Conservation (phyloP, 83 land plant genomes). For the Picea mariana region DNA sequence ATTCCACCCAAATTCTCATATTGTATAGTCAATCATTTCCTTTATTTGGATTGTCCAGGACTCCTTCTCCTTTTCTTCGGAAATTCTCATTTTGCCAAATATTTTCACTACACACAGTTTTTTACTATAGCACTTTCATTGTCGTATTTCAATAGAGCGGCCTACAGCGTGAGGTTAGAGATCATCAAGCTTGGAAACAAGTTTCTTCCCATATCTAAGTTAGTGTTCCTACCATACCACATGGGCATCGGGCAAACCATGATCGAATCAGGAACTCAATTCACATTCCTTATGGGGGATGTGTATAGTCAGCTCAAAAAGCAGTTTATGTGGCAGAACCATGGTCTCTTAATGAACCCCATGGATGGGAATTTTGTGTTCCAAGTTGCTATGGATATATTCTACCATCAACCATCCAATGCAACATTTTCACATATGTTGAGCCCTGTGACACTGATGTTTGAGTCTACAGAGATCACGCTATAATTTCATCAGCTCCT, state of each 20-base stretch:
- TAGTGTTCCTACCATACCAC: conserved; percentile 48
- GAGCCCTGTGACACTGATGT: conserved; percentile 37
- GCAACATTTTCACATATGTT: conserved; percentile 4
- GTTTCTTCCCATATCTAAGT: conserved; percentile 41
- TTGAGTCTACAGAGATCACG: conserved; percentile 26
- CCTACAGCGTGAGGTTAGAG: no score
- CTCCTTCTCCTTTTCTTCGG: conserved; percentile 28
- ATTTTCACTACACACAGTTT: conserved; percentile 15
- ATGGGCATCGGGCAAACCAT: conserved; percentile 79
- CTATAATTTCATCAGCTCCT: conserved; percentile 23
- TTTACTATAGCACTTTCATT: conserved; percentile 18
- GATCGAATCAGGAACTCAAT: conserved; percentile 78
- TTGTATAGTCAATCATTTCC: conserved; percentile 32
- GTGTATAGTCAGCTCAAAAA: conserved; percentile 37
- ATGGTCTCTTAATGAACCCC: background rate
- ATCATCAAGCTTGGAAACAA: no score
- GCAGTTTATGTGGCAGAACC: conserved; percentile 39
- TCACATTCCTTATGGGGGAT: conserved; percentile 52
- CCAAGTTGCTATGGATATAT: conserved; percentile 62
- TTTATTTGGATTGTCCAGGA: background rate
- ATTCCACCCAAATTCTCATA: conserved; percentile 58
- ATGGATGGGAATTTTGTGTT: conserved; percentile 39
- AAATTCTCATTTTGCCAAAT: conserved; percentile 6
- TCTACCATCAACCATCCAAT: conserved; percentile 21
- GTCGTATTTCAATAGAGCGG: conserved; percentile 44